These are phyloP conservation scores for Linaria vulgaris DNA, from an alignment of 257 asterid genomes.

Conservation along the genomic window DNA sequence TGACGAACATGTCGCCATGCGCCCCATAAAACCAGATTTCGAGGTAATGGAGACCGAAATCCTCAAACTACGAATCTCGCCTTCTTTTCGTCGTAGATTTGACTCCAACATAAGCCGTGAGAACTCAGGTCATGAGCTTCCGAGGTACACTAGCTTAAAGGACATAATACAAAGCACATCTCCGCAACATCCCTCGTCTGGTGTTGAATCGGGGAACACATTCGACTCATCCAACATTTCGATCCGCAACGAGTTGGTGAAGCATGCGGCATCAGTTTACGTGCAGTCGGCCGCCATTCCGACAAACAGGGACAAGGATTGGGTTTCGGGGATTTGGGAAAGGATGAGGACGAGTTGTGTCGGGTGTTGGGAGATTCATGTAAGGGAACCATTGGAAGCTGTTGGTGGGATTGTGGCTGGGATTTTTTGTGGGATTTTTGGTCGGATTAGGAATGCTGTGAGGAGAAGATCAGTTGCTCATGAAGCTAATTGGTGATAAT, in stretches of 20 bases:
- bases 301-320: slow-evolving; percentile 27
- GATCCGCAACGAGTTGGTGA: slow-evolving; percentile 58
- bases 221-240: slow-evolving; percentile 38
- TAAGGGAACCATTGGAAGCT: slow-evolving; percentile 24
- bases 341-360: slow-evolving; percentile 21
- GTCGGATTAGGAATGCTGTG: slow-evolving; percentile 30
- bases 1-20: background rate
- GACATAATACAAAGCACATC: slow-evolving; percentile 40
- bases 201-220: slow-evolving; percentile 6
- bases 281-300: slow-evolving; percentile 55
- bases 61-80: slow-evolving; percentile 28
- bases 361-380: slow-evolving; percentile 24
- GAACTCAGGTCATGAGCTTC: slow-evolving; percentile 28
- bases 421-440: slow-evolving; percentile 30
- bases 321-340: slow-evolving; percentile 28
- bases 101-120: slow-evolving; percentile 29
- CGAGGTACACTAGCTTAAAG: slow-evolving; percentile 52
- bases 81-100: slow-evolving; percentile 30
- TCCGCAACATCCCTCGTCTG: slow-evolving; percentile 17
- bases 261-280: slow-evolving; percentile 72
- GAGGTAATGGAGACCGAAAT: slow-evolving; percentile 27
- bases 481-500: background rate
- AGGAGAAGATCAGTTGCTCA: slow-evolving; percentile 9
- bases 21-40: background rate
- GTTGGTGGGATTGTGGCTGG: slow-evolving; percentile 30